Conservation (phyloP, 176 grass and related monocot genomes). For the Echinochloa phyllopogon region DNA sequence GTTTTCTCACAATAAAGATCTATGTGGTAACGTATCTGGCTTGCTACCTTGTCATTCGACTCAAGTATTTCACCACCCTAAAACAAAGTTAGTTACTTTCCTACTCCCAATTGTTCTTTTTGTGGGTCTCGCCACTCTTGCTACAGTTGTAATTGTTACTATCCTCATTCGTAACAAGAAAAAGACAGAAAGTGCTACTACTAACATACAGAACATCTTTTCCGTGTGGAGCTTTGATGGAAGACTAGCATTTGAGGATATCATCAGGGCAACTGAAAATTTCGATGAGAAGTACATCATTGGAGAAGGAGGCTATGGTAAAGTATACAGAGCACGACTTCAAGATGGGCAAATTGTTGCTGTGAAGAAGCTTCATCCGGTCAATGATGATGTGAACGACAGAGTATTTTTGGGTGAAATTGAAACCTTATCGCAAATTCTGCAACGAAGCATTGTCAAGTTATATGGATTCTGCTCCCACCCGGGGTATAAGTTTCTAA, state of each 20-base stretch:
- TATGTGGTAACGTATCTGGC: not conserved
- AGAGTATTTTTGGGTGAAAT: not conserved
- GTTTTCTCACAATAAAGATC: slow-evolving; percentile 26
- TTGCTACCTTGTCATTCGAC: not conserved
- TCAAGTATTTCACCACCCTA: not conserved
- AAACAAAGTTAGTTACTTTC: not conserved
- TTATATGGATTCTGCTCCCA: slow-evolving; percentile 22
- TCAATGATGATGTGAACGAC: not conserved
- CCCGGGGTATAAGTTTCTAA: no score
- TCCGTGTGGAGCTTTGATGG: no score
- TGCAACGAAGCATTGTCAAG: slow-evolving; percentile 9
- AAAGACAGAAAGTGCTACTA: no score
- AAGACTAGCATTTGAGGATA: no score
- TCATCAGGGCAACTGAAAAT: no score
- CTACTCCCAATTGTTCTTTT: not conserved
- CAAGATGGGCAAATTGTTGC: not conserved
- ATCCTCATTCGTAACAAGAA: no score
- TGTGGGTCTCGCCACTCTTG: not conserved
- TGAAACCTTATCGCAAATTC: not conserved
- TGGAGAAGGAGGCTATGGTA: slow-evolving; percentile 2
- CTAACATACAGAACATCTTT: no score
- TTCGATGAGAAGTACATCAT: slow-evolving; percentile 5
- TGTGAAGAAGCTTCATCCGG: slow-evolving; percentile 26
- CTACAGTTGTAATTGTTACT: no score
- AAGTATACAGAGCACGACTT: not conserved